A percentile compares a stretch with the other conserved stretches of the same genome.
Conservation (phyloP, 352 stramenopile genomes). For the Globisporangium solare region DNA sequence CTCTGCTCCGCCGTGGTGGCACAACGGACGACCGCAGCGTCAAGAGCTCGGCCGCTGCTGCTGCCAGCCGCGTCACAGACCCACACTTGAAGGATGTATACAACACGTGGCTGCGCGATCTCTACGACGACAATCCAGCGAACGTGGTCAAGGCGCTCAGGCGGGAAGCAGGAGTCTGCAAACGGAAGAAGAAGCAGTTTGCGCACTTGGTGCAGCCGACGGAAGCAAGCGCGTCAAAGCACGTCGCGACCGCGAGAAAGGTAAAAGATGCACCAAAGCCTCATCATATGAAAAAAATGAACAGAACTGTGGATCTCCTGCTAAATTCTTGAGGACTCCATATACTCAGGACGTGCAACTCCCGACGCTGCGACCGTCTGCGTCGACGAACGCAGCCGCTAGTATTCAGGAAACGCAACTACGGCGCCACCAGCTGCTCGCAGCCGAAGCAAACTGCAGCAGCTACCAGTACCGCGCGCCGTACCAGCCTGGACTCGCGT, state of each 20-base stretch:
- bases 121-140: slow-evolving; percentile 34
- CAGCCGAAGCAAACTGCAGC: slow-evolving; percentile 40
- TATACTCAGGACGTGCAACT: slow-evolving; percentile 10
- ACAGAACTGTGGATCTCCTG: background rate
- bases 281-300: too few relatives aligned
- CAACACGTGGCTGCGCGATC: slow-evolving; percentile 31
- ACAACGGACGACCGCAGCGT: too few relatives aligned
- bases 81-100: slow-evolving; percentile 33
- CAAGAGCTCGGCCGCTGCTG: too few relatives aligned
- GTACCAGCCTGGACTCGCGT: slow-evolving; percentile 37
- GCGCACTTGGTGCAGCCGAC: slow-evolving; percentile 45
- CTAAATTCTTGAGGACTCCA: background rate
- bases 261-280: too few relatives aligned
- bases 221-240: slow-evolving; percentile 42
- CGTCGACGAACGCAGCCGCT: background rate
- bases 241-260: slow-evolving; percentile 23
- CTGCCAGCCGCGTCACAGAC: slow-evolving; percentile 10
- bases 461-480: slow-evolving; percentile 26
- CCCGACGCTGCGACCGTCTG: background rate
- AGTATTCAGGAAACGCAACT: slow-evolving; percentile 10
- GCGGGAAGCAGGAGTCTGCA: slow-evolving; percentile 9
- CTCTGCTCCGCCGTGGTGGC: background rate
- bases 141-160: slow-evolving; percentile 29
- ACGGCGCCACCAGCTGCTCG: slow-evolving; percentile 30
- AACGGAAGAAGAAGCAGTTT: slow-evolving; percentile 16